Evolutionary conservation across 169 alveolate species (phyloP).

Genomic region (Plasmodium falciparum): DNA sequence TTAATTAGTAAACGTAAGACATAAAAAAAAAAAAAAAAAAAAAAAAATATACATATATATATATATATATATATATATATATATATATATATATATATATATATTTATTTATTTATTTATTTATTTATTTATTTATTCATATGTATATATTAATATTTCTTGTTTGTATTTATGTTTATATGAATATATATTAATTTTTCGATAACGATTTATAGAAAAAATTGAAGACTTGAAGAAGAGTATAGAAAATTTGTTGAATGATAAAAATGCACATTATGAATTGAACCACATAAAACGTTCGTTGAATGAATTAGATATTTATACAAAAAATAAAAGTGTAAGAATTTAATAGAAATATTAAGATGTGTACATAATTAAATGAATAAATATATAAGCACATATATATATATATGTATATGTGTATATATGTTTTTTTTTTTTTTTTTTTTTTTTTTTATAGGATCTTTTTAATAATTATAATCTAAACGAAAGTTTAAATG

Average conservation of each 20-base stretch:
- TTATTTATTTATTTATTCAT: background rate
- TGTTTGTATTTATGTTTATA: background rate
- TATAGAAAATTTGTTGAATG: slow-evolving; percentile 25
- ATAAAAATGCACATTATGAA: slow-evolving; percentile 26
- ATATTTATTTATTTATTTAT: too few relatives aligned
- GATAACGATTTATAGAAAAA: slow-evolving; percentile 13
- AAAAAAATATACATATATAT: background rate
- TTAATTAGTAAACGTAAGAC: slow-evolving; percentile 15
- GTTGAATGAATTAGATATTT: slow-evolving; percentile 23
- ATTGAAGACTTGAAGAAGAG: slow-evolving; percentile 46
- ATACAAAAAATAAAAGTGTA: slow-evolving; percentile 21
- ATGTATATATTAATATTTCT: background rate
- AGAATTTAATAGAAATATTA: slow-evolving; percentile 1
- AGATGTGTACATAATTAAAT: background rate
- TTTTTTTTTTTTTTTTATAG: slow-evolving; percentile 2
- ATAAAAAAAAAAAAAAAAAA: too few relatives aligned
- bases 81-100: background rate
- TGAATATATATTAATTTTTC: too few relatives aligned
- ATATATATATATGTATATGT: background rate
- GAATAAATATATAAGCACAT: background rate
- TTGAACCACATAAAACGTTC: slow-evolving; percentile 35
- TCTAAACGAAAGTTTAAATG: background rate
- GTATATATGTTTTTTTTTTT: background rate
- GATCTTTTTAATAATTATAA: background rate
- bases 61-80: background rate